Evolutionary conservation across 805 yeast species (phyloP).

Genomic region (Barnettozyma californica): DNA sequence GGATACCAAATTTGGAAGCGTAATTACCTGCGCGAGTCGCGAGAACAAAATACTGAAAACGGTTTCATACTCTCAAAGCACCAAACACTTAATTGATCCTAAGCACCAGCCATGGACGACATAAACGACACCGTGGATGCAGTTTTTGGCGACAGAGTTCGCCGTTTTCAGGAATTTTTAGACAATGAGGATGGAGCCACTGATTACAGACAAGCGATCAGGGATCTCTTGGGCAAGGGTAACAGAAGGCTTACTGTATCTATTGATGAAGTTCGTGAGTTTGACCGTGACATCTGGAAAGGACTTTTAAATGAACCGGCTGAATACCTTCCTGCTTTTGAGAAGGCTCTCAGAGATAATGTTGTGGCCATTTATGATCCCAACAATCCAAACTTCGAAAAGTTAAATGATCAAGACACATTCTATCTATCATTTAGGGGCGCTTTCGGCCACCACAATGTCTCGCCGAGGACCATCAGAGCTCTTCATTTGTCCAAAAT

Average conservation of each 20-base stretch:
- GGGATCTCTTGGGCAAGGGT: conserved; percentile 64
- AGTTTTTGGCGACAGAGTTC: conserved; percentile 72
- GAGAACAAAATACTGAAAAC: background rate
- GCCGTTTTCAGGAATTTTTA: conserved; percentile 84
- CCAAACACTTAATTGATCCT: background rate
- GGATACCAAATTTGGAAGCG: conserved; percentile 6
- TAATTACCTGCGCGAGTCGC: conserved; percentile 3
- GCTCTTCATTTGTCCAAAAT: conserved; percentile 73
- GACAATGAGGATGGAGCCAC: conserved; percentile 51
- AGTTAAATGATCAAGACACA: conserved; percentile 53
- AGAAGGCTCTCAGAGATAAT: conserved; percentile 76
- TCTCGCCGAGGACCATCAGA: conserved; percentile 82
- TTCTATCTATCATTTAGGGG: conserved; percentile 82
- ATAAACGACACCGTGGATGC: conserved; percentile 32
- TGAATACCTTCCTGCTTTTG: conserved; percentile 84
- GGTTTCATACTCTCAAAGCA: background rate
- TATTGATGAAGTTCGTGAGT: conserved; percentile 83
- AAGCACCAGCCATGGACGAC: conserved; percentile 19
- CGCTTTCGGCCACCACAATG: conserved; percentile 81
- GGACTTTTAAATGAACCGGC: conserved; percentile 76
- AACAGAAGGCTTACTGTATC: conserved; percentile 65
- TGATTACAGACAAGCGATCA: conserved; percentile 64
- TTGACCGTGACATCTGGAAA: conserved; percentile 70
- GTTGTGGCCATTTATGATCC: conserved; percentile 70
- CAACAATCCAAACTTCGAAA: conserved; percentile 43